Evolutionary conservation across 208 protist genomes (phyloP).

Genomic region (Crithidia sp.): DNA sequence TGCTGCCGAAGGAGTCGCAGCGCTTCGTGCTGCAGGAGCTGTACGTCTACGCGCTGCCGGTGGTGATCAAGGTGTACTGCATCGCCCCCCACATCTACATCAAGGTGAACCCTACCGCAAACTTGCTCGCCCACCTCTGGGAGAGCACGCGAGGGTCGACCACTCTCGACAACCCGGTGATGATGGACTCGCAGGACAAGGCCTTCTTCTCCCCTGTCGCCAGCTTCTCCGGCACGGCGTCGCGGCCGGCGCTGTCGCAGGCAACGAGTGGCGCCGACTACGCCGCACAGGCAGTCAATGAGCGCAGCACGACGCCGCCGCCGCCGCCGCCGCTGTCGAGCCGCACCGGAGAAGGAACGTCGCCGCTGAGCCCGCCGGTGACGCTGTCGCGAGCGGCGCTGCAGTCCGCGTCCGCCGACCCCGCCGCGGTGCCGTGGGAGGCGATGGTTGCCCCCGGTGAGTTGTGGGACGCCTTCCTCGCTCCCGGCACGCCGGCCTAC

Average conservation of each 20-base stretch:
- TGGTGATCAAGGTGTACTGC: constrained; percentile 89
- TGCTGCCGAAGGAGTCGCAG: constrained; percentile 45
- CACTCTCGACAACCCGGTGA: constrained; percentile 40
- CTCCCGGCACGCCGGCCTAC: constrained; percentile 51
- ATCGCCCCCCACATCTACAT: constrained; percentile 57
- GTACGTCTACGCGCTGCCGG: constrained; percentile 57
- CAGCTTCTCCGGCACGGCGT: constrained; percentile 22
- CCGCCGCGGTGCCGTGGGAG: constrained; percentile 17
- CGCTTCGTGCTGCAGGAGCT: constrained; percentile 81
- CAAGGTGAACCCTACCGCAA: constrained; percentile 62
- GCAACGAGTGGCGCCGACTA: constrained; percentile 19
- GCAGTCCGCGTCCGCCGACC: neutral
- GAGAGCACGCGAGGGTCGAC: constrained; percentile 21
- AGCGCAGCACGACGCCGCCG: neutral
- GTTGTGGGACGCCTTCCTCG: constrained; percentile 63
- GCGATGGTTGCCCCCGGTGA: constrained; percentile 29
- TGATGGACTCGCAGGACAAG: constrained; percentile 72
- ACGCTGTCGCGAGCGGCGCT: constrained; percentile 4
- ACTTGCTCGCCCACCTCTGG: constrained; percentile 45
- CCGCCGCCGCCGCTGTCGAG: neutral
- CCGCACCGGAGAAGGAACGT: neutral
- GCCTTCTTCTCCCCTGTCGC: constrained; percentile 39
- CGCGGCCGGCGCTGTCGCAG: constrained; percentile 6
- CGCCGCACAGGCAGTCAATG: neutral
- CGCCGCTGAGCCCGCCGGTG: neutral